Evolutionary conservation across 176 grass and related monocot species (phyloP), one percentile per base, ranked within the genome.

Genomic region (Paspalum notatum): DNA sequence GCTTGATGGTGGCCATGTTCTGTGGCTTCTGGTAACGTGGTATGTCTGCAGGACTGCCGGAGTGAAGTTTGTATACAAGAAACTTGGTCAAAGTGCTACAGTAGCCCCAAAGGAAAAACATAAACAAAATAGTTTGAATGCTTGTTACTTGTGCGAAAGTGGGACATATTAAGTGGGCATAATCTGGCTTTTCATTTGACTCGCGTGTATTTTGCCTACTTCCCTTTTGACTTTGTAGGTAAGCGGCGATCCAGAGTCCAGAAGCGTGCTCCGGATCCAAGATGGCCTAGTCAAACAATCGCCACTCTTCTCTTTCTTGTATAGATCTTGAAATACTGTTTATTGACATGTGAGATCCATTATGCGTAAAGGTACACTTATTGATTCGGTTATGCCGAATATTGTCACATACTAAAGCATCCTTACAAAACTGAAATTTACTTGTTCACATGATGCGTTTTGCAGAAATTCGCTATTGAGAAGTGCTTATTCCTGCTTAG

Each of bases 1-100:
- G 25, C 61, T 86, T 68, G 59, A 66, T 68, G 51, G 69, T 51
- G 22, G 69, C 69, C 77, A 82, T 87, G 32, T 2, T 39, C 9
- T 69, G 11, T 18, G 54, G 67, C 69, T 38, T 51, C 16, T 37
- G 82, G 60, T 69, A 3, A 22, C 21, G 16, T 16, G 22, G 12
- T 15, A 3, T 46, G n/a, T n/a, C 4, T 82, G 46, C 70, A 42
- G n/a, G n/a, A n/a, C n/a, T n/a, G n/a, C n/a, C n/a, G 10, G 41
- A 71, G 0, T 27, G 21, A n/a, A 32, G 14, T 7, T 21, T 60
- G 51, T 50, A 60, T 77, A 59, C 9, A n/a, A n/a, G n/a, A 56
- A 20, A 4, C 7, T 71, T 51, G 14, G 10, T 18, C 7, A 12
- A 74, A 41, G 41, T 40, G 4, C 11, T 8, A 37, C 25, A 17